phyloP scores from a whole-genome alignment of 2,329 filamentous ascomycete species.

The Blastomyces emzantsi region DNA sequence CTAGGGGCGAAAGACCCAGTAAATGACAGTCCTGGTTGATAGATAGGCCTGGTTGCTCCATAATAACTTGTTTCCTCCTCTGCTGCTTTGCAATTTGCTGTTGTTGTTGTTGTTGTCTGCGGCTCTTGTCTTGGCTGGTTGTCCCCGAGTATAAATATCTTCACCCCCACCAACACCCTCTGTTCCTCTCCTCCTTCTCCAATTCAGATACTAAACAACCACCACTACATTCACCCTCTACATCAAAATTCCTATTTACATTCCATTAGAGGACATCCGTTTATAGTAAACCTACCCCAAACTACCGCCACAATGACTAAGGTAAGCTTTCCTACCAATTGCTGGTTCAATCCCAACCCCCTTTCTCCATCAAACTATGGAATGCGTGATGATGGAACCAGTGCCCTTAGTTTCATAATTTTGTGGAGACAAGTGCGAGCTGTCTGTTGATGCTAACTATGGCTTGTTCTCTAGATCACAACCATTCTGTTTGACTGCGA shows the following conservation, averaged over 20 bases:
- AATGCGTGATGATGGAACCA: not conserved
- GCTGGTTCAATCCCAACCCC: not conserved
- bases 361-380: not conserved
- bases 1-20: not conserved
- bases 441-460: conserved; percentile 10
- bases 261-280: not conserved
- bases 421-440: not conserved
- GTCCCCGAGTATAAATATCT: not conserved
- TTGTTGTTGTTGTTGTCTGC: not conserved
- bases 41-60: not conserved
- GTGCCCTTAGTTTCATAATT: not conserved
- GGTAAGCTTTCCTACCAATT: not conserved
- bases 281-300: not conserved
- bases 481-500: conserved; percentile 65
- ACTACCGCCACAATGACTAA: conserved; percentile 10
- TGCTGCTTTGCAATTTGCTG: not conserved
- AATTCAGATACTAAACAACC: not conserved
- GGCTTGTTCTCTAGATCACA: conserved; percentile 45
- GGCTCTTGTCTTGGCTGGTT: not conserved
- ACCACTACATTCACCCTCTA: not conserved
- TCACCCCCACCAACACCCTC: not conserved
- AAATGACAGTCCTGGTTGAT: not conserved
- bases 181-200: not conserved
- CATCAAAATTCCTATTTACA: not conserved
- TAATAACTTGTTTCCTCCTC: not conserved